Base-by-base conservation (phyloP, 2,329 filamentous ascomycete genomes). In the Xylariaceae sp. region DNA sequence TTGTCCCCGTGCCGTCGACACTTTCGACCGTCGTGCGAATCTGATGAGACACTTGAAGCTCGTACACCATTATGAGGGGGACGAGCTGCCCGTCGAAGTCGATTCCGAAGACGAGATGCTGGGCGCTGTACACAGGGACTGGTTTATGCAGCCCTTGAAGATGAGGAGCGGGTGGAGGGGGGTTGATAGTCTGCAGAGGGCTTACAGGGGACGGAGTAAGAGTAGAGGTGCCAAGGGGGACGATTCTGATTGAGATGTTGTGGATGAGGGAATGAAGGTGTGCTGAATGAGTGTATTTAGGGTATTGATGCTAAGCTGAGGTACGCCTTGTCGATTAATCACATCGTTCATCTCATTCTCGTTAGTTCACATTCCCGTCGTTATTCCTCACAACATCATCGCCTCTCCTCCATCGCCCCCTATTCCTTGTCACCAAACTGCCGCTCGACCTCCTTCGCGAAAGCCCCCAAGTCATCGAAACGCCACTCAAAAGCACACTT, bases 41-140 rank as follows among this genome's bases (percentile, higher is more conserved):
- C 56, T 75, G 41, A 41, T 58, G 42, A 63, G 74, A 46, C 80
- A 83, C 55, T 53, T 80, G 42, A 68, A 63, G 50, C 59, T 67
- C 6, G 61, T 71, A 11, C 61, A 53, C 36, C 39, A 43, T 3
- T 46, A 44, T 50, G 66, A 63, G 47, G 65, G 56, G 2, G 44
- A 41, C 31, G 47, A 58, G 11, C 64, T 70, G 17, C 56, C 62
- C 31, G 69, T 70, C 17, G 61, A 60, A 30, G 61, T 63, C 14
- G 60, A 68, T 55, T 71, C 75, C 51, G 77, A 72, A 58, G 78
- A 76, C 49, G 80, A 83, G 59, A 76, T 82, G 59, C 57, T 74
- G 9, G 85, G 83, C 0, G 84, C 75, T 0, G 81, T 88, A 17
- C 85, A 88, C 58, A 76, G 82, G 1, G 85, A 89, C 64, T 82